Evolutionary conservation across 306 rosid species (phyloP).

Genomic region (Erythrophleum fordii): DNA sequence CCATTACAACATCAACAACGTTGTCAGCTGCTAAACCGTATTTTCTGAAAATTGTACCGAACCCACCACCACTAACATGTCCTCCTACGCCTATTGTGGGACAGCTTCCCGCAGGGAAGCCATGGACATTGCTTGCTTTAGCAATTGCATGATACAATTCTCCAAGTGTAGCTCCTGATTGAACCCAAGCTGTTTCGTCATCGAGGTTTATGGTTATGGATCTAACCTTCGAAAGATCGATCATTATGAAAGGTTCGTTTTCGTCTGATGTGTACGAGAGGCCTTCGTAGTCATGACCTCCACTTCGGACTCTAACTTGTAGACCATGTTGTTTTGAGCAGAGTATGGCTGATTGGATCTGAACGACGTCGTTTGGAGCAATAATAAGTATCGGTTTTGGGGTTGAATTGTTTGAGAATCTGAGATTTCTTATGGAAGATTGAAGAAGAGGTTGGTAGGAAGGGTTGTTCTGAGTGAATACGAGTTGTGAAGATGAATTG

Average conservation of each 20-base stretch:
- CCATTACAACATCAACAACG: slow-evolving; percentile 32
- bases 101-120: slow-evolving; percentile 46
- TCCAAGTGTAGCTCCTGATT: slow-evolving; percentile 45
- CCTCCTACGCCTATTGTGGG: slow-evolving; percentile 46
- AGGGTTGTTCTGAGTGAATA: slow-evolving; percentile 35
- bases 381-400: slow-evolving; percentile 54
- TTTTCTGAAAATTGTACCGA: slow-evolving; percentile 41
- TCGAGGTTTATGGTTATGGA: slow-evolving; percentile 29
- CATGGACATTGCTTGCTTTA: slow-evolving; percentile 26
- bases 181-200: slow-evolving; percentile 43
- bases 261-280: slow-evolving; percentile 38
- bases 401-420: slow-evolving; percentile 42
- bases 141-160: slow-evolving; percentile 45
- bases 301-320: slow-evolving; percentile 40
- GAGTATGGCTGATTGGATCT: slow-evolving; percentile 25
- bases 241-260: slow-evolving; percentile 34
- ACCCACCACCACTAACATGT: slow-evolving; percentile 47
- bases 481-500: not conserved
- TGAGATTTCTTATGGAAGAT: slow-evolving; percentile 45
- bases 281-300: slow-evolving; percentile 49
- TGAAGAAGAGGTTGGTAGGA: slow-evolving; percentile 40
- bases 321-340: slow-evolving; percentile 29
- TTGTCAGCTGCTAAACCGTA: slow-evolving; percentile 42
- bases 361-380: slow-evolving; percentile 42
- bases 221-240: slow-evolving; percentile 35